Percentiles rank a stretch among this genome's conserved stretches.
These are phyloP conservation scores for Coemansia sp. DNA, from an alignment of 192 early-diverging fungal species.

Conservation along the genomic window DNA sequence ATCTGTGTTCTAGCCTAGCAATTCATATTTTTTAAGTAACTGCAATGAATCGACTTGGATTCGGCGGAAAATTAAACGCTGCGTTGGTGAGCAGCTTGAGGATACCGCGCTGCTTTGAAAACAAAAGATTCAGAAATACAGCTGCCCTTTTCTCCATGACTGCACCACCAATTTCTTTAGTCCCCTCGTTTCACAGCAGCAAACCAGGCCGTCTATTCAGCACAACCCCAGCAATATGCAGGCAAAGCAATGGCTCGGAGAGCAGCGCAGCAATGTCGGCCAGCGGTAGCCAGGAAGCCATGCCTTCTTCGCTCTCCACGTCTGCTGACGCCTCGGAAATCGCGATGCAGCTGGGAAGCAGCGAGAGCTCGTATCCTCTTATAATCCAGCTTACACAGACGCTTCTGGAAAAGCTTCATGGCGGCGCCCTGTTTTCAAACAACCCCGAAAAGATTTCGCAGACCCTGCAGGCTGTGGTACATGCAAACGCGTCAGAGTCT, in stretches of 20 bases:
- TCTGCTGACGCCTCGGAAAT: neutral
- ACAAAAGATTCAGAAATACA: neutral
- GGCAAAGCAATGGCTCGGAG: neutral
- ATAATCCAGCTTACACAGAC: conserved; percentile 24
- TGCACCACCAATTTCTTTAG: too few relatives aligned
- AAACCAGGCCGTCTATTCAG: conserved; percentile 3
- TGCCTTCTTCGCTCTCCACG: neutral
- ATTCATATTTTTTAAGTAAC: too few relatives aligned
- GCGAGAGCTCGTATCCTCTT: conserved; percentile 11
- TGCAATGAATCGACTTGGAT: conserved; percentile 7
- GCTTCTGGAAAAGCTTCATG: conserved; percentile 33
- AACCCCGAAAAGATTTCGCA: neutral
- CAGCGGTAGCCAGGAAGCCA: too few relatives aligned
- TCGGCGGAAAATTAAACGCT: neutral
- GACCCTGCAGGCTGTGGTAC: neutral
- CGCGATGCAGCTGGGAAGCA: neutral
- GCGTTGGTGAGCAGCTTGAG: neutral
- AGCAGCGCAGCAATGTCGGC: neutral
- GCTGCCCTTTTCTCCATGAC: neutral
- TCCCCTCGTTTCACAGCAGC: too few relatives aligned
- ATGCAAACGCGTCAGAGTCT: neutral
- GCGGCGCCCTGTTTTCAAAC: conserved; percentile 12
- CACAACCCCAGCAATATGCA: neutral
- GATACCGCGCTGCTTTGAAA: neutral
- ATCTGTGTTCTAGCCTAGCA: too few relatives aligned